Base-by-base conservation (phyloP, 768 basidiomycete genomes). In the Mycena leptocephala region DNA sequence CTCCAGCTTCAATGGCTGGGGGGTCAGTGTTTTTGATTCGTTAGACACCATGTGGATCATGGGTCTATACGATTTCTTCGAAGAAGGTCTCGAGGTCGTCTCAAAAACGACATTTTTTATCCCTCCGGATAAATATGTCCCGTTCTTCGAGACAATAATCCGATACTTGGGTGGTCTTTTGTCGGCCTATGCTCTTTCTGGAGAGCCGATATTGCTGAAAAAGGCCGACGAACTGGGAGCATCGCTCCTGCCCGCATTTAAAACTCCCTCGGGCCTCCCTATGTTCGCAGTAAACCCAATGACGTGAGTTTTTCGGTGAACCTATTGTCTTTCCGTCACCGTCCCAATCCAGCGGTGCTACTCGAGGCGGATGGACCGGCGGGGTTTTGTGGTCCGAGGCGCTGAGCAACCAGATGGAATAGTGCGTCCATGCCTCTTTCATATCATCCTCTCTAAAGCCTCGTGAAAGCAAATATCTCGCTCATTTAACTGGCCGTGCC, bases 151-250 rank as follows among this genome's bases (percentile, higher is more conserved):
- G 86, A 96, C 95, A 0, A 92, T 93, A 64, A 97, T 96, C 67
- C 93, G 96, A 26, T 93, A 97, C 78, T 88, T 97, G 3, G 96
- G 96, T 1, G 96, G 96, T 5, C 87, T 97, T 4, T 87, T 97
- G 6, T 94, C 93, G 11, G 94, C 95, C 0, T 94, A 96, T 76
- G 92, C 95, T 1, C 87, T 97, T 1, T 94, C 95, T 1, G 88
- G 86, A 8, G 90, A 96, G 66, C 83, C 89, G 2, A 80, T 94
- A 22, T 88, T 95, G 63, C 90, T 95, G 22, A 80, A 88, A 30
- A 90, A 92, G 33, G 95, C 96, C 1, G 91, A 95, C 68, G 93
- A 96, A 79, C 90, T 97, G 8, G 96, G 91, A 6, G 84, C 87
- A 37, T 89, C 90, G 75, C 88, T 97, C 3, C 86, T 95, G 0